Percentiles rank a stretch among this genome's conserved stretches.
Conservation (phyloP, 148 eudicot genomes). For the Pharnaceum exiguum region DNA sequence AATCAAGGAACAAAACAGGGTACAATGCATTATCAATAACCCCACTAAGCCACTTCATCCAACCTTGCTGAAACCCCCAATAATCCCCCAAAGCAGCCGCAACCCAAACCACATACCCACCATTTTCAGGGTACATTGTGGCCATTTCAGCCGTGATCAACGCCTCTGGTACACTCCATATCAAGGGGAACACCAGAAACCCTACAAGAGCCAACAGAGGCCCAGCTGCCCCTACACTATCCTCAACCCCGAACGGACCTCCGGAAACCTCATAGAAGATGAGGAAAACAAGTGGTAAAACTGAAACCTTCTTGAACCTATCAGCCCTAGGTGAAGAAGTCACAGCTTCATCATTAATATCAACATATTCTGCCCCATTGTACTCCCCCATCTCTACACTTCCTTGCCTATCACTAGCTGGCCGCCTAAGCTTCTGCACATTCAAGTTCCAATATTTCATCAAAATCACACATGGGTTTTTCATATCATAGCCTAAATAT, state of each 20-base stretch:
- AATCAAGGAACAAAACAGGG: constrained; percentile 60
- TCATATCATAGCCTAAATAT: neutral
- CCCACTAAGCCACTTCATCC: constrained; percentile 60
- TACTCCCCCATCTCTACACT: constrained; percentile 37
- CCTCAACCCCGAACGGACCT: constrained; percentile 49
- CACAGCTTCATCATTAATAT: constrained; percentile 18
- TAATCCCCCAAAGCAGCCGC: constrained; percentile 43
- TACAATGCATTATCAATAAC: constrained; percentile 72
- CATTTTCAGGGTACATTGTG: constrained; percentile 51
- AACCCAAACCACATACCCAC: constrained; percentile 52
- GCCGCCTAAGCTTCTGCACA: constrained; percentile 44
- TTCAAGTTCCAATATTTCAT: constrained; percentile 15
- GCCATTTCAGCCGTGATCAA: constrained; percentile 51
- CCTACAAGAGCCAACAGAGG: constrained; percentile 45
- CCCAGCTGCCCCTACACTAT: constrained; percentile 52
- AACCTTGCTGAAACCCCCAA: constrained; percentile 55
- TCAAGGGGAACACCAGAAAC: constrained; percentile 41
- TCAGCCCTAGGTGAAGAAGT: constrained; percentile 32
- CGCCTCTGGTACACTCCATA: constrained; percentile 55
- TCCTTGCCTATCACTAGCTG: constrained; percentile 31
- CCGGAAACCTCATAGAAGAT: constrained; percentile 51
- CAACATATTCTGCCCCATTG: constrained; percentile 31
- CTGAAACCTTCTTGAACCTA: constrained; percentile 32
- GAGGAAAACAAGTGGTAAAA: constrained; percentile 44
- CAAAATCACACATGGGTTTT: constrained; percentile 9